Conservation (phyloP, 2,329 filamentous ascomycete genomes). For the Thermothelomyces thermophilus region DNA sequence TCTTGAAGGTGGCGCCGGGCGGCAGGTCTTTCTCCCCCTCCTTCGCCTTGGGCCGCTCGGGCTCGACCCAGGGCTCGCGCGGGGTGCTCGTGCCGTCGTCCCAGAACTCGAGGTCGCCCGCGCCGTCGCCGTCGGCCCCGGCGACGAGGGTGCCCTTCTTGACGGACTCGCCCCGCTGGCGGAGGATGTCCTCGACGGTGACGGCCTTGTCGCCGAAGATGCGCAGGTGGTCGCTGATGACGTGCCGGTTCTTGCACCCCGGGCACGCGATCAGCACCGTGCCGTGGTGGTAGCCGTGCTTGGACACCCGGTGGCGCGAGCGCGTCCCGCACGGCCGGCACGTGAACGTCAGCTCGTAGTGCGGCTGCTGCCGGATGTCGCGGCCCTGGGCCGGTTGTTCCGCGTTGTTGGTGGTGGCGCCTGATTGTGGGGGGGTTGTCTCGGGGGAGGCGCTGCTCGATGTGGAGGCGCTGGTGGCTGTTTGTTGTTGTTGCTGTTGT, state of each 20-base stretch:
- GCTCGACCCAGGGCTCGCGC: slow-evolving; percentile 20
- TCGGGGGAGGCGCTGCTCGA: too few species aligned
- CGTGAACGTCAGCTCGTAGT: slow-evolving; percentile 87
- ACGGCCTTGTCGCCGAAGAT: slow-evolving; percentile 67
- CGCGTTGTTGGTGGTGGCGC: too few species aligned
- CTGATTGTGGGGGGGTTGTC: too few species aligned
- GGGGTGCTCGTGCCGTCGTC: slow-evolving; percentile 55
- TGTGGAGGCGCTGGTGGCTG: too few species aligned
- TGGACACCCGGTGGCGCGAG: slow-evolving; percentile 79
- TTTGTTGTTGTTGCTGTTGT: background rate
- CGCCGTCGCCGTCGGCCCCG: background rate
- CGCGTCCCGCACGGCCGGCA: slow-evolving; percentile 77
- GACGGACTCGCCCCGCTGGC: slow-evolving; percentile 66
- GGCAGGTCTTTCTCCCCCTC: slow-evolving; percentile 5
- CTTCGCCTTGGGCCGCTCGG: background rate
- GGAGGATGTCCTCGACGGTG: slow-evolving; percentile 72
- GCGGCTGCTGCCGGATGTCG: slow-evolving; percentile 42
- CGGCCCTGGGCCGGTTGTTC: background rate
- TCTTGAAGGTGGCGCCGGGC: slow-evolving; percentile 29
- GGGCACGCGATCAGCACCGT: slow-evolving; percentile 87
- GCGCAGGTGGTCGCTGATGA: slow-evolving; percentile 82
- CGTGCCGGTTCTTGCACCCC: slow-evolving; percentile 74
- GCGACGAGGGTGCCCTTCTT: slow-evolving; percentile 58
- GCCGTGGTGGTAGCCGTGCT: slow-evolving; percentile 91
- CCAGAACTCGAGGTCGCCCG: slow-evolving; percentile 85